Conservation (phyloP, 2,329 filamentous ascomycete species). For the Volutella citrinella region DNA sequence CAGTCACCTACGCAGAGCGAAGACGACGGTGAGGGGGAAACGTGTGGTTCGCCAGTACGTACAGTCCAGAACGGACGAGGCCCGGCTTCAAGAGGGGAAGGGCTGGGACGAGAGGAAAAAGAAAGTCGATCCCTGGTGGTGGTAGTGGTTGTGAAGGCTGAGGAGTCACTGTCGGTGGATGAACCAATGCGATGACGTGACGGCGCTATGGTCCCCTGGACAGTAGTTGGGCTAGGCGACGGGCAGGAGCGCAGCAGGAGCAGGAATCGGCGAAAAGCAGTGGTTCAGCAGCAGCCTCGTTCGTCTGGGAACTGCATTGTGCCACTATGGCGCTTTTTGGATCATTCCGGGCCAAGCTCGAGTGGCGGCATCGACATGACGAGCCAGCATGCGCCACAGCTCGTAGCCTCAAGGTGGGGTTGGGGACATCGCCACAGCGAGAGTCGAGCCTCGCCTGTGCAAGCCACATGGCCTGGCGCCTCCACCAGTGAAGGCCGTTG, state of each 20-base stretch:
- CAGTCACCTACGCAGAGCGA: not conserved
- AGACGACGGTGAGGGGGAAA: too few species aligned
- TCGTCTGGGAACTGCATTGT: slow-evolving; percentile 9
- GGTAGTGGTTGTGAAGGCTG: slow-evolving; percentile 8
- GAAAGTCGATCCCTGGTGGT: too few species aligned
- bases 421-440: too few species aligned
- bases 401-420: too few species aligned
- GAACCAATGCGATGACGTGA: slow-evolving; percentile 17
- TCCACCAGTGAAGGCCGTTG: too few species aligned
- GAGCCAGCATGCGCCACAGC: slow-evolving; percentile 6
- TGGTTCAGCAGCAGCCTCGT: slow-evolving; percentile 3
- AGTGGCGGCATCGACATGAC: too few species aligned
- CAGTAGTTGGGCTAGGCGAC: slow-evolving; percentile 1
- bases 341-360: not conserved
- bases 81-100: too few species aligned
- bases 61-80: slow-evolving; percentile 3
- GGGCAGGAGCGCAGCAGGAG: not conserved
- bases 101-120: too few species aligned
- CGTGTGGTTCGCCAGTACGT: slow-evolving; percentile 4
- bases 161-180: slow-evolving; percentile 16
- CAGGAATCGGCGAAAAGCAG: slow-evolving; percentile 4
- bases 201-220: slow-evolving; percentile 14
- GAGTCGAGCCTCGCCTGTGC: too few species aligned
- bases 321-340: too few species aligned
- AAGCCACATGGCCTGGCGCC: slow-evolving; percentile 8